Percentiles rank a stretch among this genome's conserved stretches.
Conservation (phyloP, 108 stramenopile species). For the Cyclotella kingstonii region DNA sequence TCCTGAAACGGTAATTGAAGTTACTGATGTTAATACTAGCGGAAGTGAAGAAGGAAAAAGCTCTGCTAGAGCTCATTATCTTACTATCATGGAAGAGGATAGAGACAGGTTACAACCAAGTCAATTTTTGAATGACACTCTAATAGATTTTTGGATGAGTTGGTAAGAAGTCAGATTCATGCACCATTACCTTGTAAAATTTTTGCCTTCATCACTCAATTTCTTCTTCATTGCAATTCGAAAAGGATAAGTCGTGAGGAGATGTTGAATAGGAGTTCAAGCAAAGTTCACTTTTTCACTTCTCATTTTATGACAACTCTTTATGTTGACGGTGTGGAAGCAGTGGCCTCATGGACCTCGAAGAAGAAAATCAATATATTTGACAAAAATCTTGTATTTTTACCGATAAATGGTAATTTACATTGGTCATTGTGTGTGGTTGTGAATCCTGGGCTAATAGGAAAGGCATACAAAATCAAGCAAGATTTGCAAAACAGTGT, state of each 20-base stretch:
- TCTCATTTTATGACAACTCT: slow-evolving; percentile 88
- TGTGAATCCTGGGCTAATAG: slow-evolving; percentile 81
- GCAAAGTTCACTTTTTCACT: slow-evolving; percentile 72
- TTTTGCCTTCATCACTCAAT: not conserved
- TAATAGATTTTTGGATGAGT: slow-evolving; percentile 89
- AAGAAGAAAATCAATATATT: slow-evolving; percentile 88
- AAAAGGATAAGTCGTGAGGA: slow-evolving; percentile 39
- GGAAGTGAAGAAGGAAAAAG: slow-evolving; percentile 8
- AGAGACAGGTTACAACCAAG: slow-evolving; percentile 54
- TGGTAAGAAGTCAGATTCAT: no score
- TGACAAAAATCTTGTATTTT: slow-evolving; percentile 81
- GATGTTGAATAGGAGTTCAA: slow-evolving; percentile 4
- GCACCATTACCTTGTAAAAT: no score
- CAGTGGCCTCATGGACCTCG: slow-evolving; percentile 76
- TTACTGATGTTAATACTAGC: slow-evolving; percentile 3
- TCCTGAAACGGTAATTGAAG: not conserved
- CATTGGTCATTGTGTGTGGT: slow-evolving; percentile 97
- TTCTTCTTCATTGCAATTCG: slow-evolving; percentile 1
- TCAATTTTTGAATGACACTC: slow-evolving; percentile 83
- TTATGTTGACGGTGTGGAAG: slow-evolving; percentile 51
- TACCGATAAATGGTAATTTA: slow-evolving; percentile 90
- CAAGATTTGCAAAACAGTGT: not conserved
- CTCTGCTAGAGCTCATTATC: slow-evolving; percentile 45
- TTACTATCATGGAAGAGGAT: slow-evolving; percentile 67
- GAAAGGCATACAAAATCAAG: slow-evolving; percentile 3